Conservation (phyloP, 2,329 filamentous ascomycete species). For the Fusarium verticillioides region DNA sequence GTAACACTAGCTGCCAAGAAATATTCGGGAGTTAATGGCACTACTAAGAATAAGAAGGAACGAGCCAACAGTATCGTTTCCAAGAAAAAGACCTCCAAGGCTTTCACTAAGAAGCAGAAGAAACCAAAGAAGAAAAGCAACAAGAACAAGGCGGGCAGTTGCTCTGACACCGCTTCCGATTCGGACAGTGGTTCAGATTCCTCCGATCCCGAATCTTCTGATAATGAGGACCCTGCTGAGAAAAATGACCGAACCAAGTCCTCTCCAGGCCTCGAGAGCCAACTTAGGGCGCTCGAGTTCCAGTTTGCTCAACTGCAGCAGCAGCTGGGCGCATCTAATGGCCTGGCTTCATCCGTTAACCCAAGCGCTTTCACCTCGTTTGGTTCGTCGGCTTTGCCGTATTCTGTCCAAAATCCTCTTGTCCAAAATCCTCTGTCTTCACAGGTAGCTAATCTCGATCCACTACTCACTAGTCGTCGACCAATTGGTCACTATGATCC, state of each 20-base stretch:
- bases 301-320: constrained; percentile 43
- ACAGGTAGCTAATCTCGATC: neutral
- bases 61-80: constrained; percentile 4
- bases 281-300: constrained; percentile 46
- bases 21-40: constrained; percentile 9
- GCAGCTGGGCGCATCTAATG: constrained; percentile 26
- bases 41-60: constrained; percentile 20
- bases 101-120: constrained; percentile 20
- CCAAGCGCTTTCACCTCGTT: neutral
- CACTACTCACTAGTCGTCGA: neutral
- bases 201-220: constrained; percentile 39
- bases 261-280: constrained; percentile 39
- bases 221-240: constrained; percentile 29
- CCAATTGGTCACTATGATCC: neutral
- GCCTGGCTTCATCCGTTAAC: neutral
- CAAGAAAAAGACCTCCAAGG: constrained; percentile 24
- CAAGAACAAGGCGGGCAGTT: constrained; percentile 1
- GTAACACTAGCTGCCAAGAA: constrained; percentile 25
- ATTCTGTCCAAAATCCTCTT: neutral
- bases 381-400: neutral
- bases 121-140: constrained; percentile 14
- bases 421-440: neutral
- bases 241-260: constrained; percentile 20
- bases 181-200: constrained; percentile 38
- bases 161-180: constrained; percentile 20